phyloP scores from a whole-genome alignment of 495 filamentous ascomycete species.

The Daldinia loculata region DNA sequence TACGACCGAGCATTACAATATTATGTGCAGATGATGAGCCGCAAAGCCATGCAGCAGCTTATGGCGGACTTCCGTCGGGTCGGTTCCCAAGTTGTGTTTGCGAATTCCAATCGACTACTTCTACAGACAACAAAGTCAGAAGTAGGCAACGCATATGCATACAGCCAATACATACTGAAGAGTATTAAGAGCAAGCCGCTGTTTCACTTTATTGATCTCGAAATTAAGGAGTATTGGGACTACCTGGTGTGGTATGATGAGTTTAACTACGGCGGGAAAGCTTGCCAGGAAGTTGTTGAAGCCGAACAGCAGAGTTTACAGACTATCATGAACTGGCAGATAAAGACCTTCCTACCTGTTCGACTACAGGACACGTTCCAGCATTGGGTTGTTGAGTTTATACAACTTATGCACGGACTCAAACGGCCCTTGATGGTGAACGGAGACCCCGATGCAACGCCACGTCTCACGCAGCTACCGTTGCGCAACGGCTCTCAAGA shows the following conservation, averaged over 20 bases:
- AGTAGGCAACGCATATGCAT: constrained; percentile 96
- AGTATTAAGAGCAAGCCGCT: constrained; percentile 93
- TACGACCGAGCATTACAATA: constrained; percentile 97
- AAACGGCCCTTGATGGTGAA: constrained; percentile 69
- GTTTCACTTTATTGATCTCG: constrained; percentile 96
- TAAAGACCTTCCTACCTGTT: constrained; percentile 83
- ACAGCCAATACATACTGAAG: constrained; percentile 96
- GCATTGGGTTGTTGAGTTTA: constrained; percentile 93
- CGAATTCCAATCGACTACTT: constrained; percentile 85
- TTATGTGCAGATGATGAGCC: constrained; percentile 98
- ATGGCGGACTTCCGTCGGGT: constrained; percentile 97
- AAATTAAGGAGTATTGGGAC: constrained; percentile 99
- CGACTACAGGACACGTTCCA: constrained; percentile 86
- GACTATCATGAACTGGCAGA: constrained; percentile 98
- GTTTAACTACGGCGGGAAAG: constrained; percentile 97
- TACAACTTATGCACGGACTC: constrained; percentile 88
- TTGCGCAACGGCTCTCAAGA: constrained; percentile 64
- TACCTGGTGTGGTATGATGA: constrained; percentile 99
- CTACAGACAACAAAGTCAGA: constrained; percentile 97
- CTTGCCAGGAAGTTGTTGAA: constrained; percentile 83
- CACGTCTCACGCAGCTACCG: constrained; percentile 81
- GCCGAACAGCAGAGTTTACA: constrained; percentile 84
- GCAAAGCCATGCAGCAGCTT: constrained; percentile 93
- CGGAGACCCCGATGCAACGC: constrained; percentile 63
- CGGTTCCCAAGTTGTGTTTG: constrained; percentile 91